A percentile compares a stretch with the other conserved stretches of the same genome.
These are phyloP conservation scores for Stylonectria norvegica DNA, from an alignment of 2,329 filamentous ascomycete species.

Conservation along the genomic window DNA sequence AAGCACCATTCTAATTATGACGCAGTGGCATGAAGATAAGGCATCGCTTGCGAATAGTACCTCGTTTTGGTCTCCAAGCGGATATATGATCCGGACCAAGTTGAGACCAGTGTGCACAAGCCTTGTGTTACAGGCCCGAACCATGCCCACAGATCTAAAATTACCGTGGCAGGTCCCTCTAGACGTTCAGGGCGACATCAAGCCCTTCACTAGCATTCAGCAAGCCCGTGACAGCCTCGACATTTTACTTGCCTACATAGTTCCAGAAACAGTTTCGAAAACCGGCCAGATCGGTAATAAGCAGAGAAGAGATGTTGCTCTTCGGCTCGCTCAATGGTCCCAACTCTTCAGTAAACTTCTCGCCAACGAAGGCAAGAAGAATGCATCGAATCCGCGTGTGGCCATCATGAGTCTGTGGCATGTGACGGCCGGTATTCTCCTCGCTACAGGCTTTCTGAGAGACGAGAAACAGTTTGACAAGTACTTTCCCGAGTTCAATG, in stretches of 20 bases:
- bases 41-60: constrained; percentile 3
- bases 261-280: constrained; percentile 7
- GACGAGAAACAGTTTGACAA: constrained; percentile 8
- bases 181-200: neutral
- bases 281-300: neutral
- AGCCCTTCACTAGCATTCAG: constrained; percentile 7
- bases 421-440: constrained; percentile 6
- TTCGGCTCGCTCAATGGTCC: constrained; percentile 7
- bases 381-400: constrained; percentile 3
- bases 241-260: constrained; percentile 6
- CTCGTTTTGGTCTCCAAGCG: constrained; percentile 14
- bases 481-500: constrained; percentile 6
- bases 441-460: constrained; percentile 1
- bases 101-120: constrained; percentile 12
- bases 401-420: constrained; percentile 14
- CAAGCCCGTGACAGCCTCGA: constrained; percentile 12
- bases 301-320: constrained; percentile 1
- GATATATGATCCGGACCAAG: constrained; percentile 12
- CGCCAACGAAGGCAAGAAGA: neutral
- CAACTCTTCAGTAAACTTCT: constrained; percentile 6
- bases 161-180: constrained; percentile 4
- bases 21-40: constrained; percentile 8
- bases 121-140: constrained; percentile 12
- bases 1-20: constrained; percentile 12
- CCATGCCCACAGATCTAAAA: constrained; percentile 4